Base-by-base conservation (phyloP, 2,329 filamentous ascomycete genomes). In the Aureobasidium sp. region DNA sequence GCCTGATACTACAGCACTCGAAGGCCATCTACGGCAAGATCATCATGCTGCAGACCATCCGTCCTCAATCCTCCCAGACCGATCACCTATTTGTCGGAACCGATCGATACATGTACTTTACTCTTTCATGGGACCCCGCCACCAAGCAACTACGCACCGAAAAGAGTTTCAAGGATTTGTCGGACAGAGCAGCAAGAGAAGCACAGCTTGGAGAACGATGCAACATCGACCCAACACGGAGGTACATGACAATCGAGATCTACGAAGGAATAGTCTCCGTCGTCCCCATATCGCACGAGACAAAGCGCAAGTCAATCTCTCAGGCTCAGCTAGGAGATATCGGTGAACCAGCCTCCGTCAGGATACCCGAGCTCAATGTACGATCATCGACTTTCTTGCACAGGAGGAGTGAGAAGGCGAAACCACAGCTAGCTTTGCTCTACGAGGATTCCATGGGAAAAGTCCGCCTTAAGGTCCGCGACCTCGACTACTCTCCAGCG, bases 61-160 rank as follows among this genome's bases (percentile, higher is more conserved):
- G 86, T 29, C 91, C 92, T 6, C 84, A 85, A 53, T 84, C 90
- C 67, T 86, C 87, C 31, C 76, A 81, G 5, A 90, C 87, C 52
- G 91, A 97, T 68, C 85, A 97, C 65, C 84, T 99, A 64, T 96
- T 99, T 72, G 83, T 99, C 62, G 93, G 91, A 55, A 99, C 94
- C 51, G 89, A 96, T 71, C 86, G 89, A 61, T 89, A 90, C 68
- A 87, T 91, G 69, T 97, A 96, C 77, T 96, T 97, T 74, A 96
- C 91, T 1, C 75, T 96, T 22, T 86, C 82, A 17, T 99, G 94
- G 92, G 86, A 97, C 68, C 70, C 81, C 0, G 74, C 82, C 1
- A 75, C 70, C 27, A 79, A 78, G 22, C 75, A 80, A 60, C 73
- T 87, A 15, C 76, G 76, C 41, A 87, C 84, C 3, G 71, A 85